Base-by-base conservation (phyloP, 371 early-diverging fungal genomes). In the Thermomucor indicae-seudaticae region DNA sequence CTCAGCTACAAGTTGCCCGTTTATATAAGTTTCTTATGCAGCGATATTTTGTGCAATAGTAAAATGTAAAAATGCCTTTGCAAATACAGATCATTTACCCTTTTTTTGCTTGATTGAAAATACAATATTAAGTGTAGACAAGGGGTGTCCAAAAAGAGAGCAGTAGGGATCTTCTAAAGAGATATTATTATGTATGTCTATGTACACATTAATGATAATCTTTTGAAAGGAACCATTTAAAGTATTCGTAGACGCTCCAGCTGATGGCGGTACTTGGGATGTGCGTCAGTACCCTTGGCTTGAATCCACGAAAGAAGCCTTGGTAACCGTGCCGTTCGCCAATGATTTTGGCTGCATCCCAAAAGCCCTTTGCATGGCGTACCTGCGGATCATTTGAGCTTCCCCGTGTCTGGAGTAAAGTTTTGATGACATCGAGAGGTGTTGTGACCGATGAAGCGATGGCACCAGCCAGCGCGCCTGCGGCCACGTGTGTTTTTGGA, bases 361-460 rank as follows among this genome's bases (percentile, higher is more conserved):
- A 47, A 53, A 95, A 68, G 0, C 93, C 92, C 25, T 64, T 64
- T 12, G 81, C 84, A 6, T 78, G 59, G 29, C 86, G 74, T 47
- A 95, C 80, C 47, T 64, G 74, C 6, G 73, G 42, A 53, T 93
- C 90, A 1, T 60, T 49, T 0, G 84, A 70, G 24, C 79, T 72
- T 1, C 93, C 95, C 2, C 92, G 71, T 1, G 96, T 94, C 61
- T 97, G 97, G 42, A 96, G 70, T 37, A 93, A 58, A 4, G 97
- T 96, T 67, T 96, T 96, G 27, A 88, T 85, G 10, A 95, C 95
- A 65, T 97, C 97, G 16, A 97, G 68, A 0, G 97, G 97, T 5
- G 86, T 95, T 10, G 96, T 96, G 43, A 85, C 65, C 3, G 89
- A 81, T 0, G 92, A 86, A 0, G 96, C 96, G 6, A 88, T 54